These are phyloP conservation scores for Septoria linicola DNA, from an alignment of 2,329 filamentous ascomycete species.

Conservation along the genomic window DNA sequence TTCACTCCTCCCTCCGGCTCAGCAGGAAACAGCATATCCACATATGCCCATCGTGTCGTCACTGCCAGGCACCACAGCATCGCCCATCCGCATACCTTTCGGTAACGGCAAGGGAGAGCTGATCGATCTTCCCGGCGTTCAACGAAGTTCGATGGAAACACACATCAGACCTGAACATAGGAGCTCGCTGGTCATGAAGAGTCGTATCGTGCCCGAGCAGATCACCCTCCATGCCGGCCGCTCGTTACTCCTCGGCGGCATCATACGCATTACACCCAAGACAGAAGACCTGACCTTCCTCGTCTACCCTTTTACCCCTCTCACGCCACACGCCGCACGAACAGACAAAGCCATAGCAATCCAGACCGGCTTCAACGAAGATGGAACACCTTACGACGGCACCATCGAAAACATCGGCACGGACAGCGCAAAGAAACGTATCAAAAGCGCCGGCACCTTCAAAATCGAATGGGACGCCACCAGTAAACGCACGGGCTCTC, in stretches of 20 bases:
- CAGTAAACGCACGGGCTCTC: slow-evolving; percentile 68
- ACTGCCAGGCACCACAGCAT: slow-evolving; percentile 89
- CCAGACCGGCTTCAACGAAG: slow-evolving; percentile 50
- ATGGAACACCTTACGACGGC: slow-evolving; percentile 58
- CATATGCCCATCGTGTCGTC: slow-evolving; percentile 82
- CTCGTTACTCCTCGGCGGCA: slow-evolving; percentile 74
- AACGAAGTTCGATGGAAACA: slow-evolving; percentile 68
- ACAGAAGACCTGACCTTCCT: slow-evolving; percentile 66
- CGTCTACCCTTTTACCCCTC: slow-evolving; percentile 80
- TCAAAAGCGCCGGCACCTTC: slow-evolving; percentile 69
- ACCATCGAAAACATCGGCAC: slow-evolving; percentile 61
- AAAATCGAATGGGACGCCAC: slow-evolving; percentile 80
- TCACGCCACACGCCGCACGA: slow-evolving; percentile 72
- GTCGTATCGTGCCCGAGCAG: slow-evolving; percentile 71
- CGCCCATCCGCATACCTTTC: slow-evolving; percentile 89
- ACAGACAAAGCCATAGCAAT: slow-evolving; percentile 77
- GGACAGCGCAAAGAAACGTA: slow-evolving; percentile 35
- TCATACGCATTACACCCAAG: slow-evolving; percentile 81
- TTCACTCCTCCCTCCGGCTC: slow-evolving; percentile 71
- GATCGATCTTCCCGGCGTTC: slow-evolving; percentile 85
- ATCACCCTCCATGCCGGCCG: slow-evolving; percentile 70
- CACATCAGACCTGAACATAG: slow-evolving; percentile 68
- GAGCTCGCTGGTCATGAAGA: slow-evolving; percentile 72
- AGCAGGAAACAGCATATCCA: slow-evolving; percentile 71
- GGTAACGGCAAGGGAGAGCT: slow-evolving; percentile 83